phyloP scores from a whole-genome alignment of 805 yeast species.

The Kodamaea kaohsiungensis region DNA sequence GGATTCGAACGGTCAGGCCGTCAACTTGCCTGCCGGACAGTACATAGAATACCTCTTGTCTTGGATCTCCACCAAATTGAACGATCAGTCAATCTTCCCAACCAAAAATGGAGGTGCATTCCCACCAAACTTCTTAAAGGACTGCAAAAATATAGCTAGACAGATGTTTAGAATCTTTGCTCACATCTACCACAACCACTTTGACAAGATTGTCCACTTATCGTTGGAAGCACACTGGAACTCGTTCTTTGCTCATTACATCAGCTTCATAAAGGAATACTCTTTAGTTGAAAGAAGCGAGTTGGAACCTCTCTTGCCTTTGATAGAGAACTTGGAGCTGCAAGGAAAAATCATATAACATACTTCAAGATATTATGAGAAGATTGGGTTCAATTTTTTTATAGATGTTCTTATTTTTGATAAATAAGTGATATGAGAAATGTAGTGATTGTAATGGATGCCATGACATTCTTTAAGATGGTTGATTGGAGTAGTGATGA shows the following conservation, averaged over 20 bases:
- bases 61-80: slow-evolving; percentile 85
- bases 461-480: too few relatives aligned
- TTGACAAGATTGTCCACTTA: slow-evolving; percentile 88
- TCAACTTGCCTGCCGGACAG: slow-evolving; percentile 87
- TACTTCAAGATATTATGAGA: background rate
- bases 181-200: slow-evolving; percentile 91
- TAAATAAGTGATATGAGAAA: background rate
- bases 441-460: too few relatives aligned
- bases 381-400: background rate
- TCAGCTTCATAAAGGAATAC: slow-evolving; percentile 84
- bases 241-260: slow-evolving; percentile 92
- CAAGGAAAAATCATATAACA: slow-evolving; percentile 75
- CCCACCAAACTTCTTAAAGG: slow-evolving; percentile 80
- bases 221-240: slow-evolving; percentile 98
- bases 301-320: slow-evolving; percentile 70
- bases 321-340: slow-evolving; percentile 76
- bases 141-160: slow-evolving; percentile 80
- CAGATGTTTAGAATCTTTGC: slow-evolving; percentile 97
- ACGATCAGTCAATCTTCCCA: slow-evolving; percentile 89
- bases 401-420: slow-evolving; percentile 1
- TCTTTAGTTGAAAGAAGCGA: slow-evolving; percentile 78
- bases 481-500: too few relatives aligned
- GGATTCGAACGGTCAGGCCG: slow-evolving; percentile 72
- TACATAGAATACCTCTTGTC: slow-evolving; percentile 89
- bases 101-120: slow-evolving; percentile 88